A percentile compares a stretch with the other conserved stretches of the same genome.
Evolutionary conservation across 495 filamentous ascomycete genomes (phyloP).

Genomic region (Geopyxis carbonaria): DNA sequence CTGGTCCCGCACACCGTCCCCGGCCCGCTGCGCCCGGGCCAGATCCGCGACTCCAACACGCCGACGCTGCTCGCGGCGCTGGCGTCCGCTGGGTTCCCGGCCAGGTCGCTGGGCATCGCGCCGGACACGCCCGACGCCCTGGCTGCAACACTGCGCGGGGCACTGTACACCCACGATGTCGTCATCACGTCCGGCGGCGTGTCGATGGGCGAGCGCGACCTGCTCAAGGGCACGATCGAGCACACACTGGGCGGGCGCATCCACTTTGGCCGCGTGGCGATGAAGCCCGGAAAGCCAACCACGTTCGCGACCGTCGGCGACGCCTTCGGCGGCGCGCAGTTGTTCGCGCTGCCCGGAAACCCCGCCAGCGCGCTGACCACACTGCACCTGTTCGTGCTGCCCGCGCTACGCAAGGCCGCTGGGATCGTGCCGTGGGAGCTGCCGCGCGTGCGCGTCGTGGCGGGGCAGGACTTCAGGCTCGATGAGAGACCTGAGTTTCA

Average conservation of each 20-base stretch:
- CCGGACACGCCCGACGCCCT: conserved; percentile 61
- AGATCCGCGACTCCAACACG: conserved; percentile 86
- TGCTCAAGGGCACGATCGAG: conserved; percentile 94
- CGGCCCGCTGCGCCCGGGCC: conserved; percentile 48
- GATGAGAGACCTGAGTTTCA: conserved; percentile 82
- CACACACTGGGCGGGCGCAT: conserved; percentile 77
- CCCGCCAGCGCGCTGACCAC: conserved; percentile 86
- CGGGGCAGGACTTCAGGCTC: conserved; percentile 52
- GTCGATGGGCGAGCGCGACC: conserved; percentile 94
- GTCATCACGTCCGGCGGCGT: conserved; percentile 89
- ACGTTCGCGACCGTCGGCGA: conserved; percentile 72
- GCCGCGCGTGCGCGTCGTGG: conserved; percentile 48
- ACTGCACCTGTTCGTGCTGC: conserved; percentile 84
- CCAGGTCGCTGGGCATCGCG: conserved; percentile 74
- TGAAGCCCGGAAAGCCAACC: conserved; percentile 97
- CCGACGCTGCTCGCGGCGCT: conserved; percentile 68
- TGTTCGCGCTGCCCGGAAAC: conserved; percentile 90
- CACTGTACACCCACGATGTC: conserved; percentile 57
- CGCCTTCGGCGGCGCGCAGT: conserved; percentile 41
- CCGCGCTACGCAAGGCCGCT: conserved; percentile 56
- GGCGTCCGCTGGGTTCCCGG: conserved; percentile 56
- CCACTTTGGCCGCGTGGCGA: conserved; percentile 87
- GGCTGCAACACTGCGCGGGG: conserved; percentile 55
- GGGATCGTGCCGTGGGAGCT: conserved; percentile 47
- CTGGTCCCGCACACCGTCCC: conserved; percentile 60